A percentile compares a stretch with the other conserved stretches of the same genome.
Conservation (phyloP, 495 filamentous ascomycete species). For the Xylaria intraflava region DNA sequence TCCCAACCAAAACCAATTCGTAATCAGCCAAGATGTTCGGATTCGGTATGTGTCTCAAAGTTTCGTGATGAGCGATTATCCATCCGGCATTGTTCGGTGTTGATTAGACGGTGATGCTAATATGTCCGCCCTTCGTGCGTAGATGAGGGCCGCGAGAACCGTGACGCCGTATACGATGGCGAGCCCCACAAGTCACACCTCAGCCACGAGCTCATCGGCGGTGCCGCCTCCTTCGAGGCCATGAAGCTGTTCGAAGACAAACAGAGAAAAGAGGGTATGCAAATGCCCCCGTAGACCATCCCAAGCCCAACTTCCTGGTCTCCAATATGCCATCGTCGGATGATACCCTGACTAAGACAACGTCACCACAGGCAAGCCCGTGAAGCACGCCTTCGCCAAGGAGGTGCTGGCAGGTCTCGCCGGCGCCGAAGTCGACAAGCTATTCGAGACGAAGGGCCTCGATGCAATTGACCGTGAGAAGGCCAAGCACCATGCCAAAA, state of each 20-base stretch:
- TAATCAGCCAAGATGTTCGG: constrained; percentile 33
- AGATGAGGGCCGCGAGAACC: constrained; percentile 44
- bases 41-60: constrained; percentile 31
- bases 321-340: not conserved
- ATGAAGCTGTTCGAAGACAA: constrained; percentile 76
- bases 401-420: constrained; percentile 65
- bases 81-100: not conserved
- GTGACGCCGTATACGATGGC: constrained; percentile 53
- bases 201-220: constrained; percentile 67
- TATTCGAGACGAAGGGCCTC: constrained; percentile 71
- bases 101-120: not conserved
- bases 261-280: constrained; percentile 61
- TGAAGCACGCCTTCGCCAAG: constrained; percentile 71
- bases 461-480: constrained; percentile 57
- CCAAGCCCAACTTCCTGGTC: not conserved
- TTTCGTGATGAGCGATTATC: not conserved
- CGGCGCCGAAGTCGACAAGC: constrained; percentile 70
- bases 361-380: constrained; percentile 51
- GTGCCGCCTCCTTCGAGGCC: constrained; percentile 70
- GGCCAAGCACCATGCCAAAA: constrained; percentile 59
- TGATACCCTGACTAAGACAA: not conserved
- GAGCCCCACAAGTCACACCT: constrained; percentile 52
- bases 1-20: no score
- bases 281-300: not conserved
- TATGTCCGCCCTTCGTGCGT: not conserved